Evolutionary conservation across 768 basidiomycete genomes (phyloP), one percentile per base, ranked within the genome.

Genomic region (Megacollybia marginata): DNA sequence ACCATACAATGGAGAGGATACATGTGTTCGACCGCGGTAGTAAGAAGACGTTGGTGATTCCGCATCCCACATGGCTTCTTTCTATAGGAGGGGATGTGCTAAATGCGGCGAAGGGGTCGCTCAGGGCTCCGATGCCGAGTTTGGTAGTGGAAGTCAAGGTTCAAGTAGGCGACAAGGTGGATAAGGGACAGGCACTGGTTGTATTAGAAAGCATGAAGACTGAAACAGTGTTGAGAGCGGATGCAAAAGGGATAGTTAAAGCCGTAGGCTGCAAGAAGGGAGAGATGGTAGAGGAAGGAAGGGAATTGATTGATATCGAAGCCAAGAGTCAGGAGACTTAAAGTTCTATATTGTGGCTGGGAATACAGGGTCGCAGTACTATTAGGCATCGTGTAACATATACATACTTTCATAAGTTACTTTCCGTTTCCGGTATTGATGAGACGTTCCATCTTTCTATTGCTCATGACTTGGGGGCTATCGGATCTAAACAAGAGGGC

Each of bases 171-270:
- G 86, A 94, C 47, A 70, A 65, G 12, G 88, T 96, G 36, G 82
- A 85, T 66, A 83, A 78, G 59, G 91, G 90, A 0, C 87, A 93
- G 60, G 79, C 79, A 8, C 74, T 92, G 9, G 82, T 92, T 31
- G 80, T 94, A 5, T 67, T 95, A 60, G 93, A 95, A 69, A 95
- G 92, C 60, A 97, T 96, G 93, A 97, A 97, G 79, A 96, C 92
- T 55, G 92, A 95, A 69, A 94, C 88, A 35, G 87, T 91, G 38
- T 64, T 96, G 54, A 74, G 91, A 48, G 82, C 90, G 12, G 76
- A 82, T 52, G 70, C 69, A 8, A 69, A 76, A 34, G 93, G 92
- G 4, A 69, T 82, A 5, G 83, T 95, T 8, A 81, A 73, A 57
- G 70, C 76, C 42, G 78, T 95, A 12, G 79, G 79, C 12, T 93